Evolutionary conservation across 495 filamentous ascomycete species (phyloP).

Genomic region (Aspergillus kassunensis): DNA sequence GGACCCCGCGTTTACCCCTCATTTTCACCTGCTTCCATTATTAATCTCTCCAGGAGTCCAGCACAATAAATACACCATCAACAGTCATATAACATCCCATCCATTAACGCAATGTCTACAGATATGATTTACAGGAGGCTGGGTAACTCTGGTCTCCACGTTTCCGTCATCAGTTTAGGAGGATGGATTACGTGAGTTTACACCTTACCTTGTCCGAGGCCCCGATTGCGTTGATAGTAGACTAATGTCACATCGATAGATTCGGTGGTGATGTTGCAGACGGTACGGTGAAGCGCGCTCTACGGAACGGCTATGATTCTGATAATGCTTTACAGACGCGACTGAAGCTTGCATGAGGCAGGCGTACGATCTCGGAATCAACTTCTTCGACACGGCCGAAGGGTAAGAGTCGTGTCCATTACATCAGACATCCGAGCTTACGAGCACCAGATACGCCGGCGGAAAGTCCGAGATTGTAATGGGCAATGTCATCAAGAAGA

Average conservation of each 20-base stretch:
- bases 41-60: too few species aligned
- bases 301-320: neutral
- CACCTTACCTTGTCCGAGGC: neutral
- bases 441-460: constrained; percentile 47
- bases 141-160: constrained; percentile 64
- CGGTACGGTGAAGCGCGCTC: constrained; percentile 5
- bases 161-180: constrained; percentile 63
- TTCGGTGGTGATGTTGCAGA: constrained; percentile 24
- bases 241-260: neutral
- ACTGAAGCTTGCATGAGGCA: constrained; percentile 67
- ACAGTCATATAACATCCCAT: too few species aligned
- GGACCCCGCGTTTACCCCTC: neutral
- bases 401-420: constrained; percentile 17
- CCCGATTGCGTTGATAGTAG: neutral
- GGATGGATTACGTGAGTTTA: constrained; percentile 49
- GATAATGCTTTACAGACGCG: constrained; percentile 41
- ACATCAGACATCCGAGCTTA: too few species aligned
- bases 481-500: constrained; percentile 61
- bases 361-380: constrained; percentile 71
- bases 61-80: too few species aligned
- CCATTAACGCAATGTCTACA: neutral
- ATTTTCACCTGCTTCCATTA: too few species aligned
- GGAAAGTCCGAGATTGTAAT: constrained; percentile 72
- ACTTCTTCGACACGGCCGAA: constrained; percentile 62
- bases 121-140: constrained; percentile 67